Conservation (phyloP, 2,329 filamentous ascomycete genomes). For the Juglanconis sp. region DNA sequence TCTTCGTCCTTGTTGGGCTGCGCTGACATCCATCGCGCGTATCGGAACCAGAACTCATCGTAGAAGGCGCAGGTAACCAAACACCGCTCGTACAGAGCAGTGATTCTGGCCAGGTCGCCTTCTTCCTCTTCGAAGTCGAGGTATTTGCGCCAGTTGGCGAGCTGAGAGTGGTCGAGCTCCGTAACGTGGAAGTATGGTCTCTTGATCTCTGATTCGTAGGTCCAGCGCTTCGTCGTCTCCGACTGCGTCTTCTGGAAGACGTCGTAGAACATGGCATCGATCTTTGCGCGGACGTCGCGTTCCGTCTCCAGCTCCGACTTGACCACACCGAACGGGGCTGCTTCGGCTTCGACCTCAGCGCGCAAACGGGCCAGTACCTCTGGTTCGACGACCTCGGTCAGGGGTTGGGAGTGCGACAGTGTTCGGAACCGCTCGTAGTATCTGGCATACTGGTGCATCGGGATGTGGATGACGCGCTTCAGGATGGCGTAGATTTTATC, state of each 20-base stretch:
- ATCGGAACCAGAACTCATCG: conserved; percentile 98
- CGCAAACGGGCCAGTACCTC: conserved; percentile 68
- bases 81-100: conserved; percentile 90
- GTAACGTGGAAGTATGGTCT: conserved; percentile 96
- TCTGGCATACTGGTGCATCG: conserved; percentile 91
- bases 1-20: conserved; percentile 83
- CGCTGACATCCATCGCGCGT: conserved; percentile 86
- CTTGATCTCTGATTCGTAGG: conserved; percentile 91
- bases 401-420: conserved; percentile 68
- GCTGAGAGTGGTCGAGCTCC: conserved; percentile 79
- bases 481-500: conserved; percentile 85
- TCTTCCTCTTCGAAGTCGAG: conserved; percentile 92
- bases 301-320: conserved; percentile 75
- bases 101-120: conserved; percentile 69
- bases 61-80: conserved; percentile 91
- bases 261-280: conserved; percentile 78
- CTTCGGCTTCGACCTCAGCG: conserved; percentile 68
- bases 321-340: conserved; percentile 45
- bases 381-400: conserved; percentile 68
- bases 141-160: conserved; percentile 92
- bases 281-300: conserved; percentile 72
- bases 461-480: conserved; percentile 78
- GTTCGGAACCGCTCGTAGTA: conserved; percentile 91
- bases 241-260: conserved; percentile 77
- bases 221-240: conserved; percentile 91